Conservation (phyloP, 352 stramenopile genomes). For the Phytophthora melonis region DNA sequence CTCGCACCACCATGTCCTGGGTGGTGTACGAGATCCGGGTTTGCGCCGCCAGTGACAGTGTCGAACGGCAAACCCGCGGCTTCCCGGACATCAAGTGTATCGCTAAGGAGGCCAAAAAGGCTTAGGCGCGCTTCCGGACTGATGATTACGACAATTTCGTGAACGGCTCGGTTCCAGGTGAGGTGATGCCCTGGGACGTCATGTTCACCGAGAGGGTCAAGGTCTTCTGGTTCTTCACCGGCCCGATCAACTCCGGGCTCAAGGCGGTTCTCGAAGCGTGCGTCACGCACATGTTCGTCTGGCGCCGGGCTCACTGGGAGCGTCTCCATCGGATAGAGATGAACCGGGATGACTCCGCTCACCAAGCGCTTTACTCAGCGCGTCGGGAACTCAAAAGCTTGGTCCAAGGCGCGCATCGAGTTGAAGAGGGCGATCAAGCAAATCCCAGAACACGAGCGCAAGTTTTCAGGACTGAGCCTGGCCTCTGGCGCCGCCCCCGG, state of each 20-base stretch:
- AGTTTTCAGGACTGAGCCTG: neutral
- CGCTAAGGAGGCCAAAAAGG: neutral
- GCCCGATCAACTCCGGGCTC: neutral
- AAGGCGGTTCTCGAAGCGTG: neutral
- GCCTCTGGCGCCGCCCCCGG: neutral
- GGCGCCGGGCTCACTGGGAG: neutral
- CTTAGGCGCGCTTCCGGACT: neutral
- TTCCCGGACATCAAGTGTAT: slow-evolving; percentile 3
- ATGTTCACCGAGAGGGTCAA: neutral
- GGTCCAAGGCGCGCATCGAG: neutral
- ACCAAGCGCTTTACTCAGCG: neutral
- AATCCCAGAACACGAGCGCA: neutral
- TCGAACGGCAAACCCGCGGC: neutral
- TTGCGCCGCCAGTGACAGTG: neutral
- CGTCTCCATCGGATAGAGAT: neutral
- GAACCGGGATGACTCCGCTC: neutral
- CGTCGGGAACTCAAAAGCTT: neutral
- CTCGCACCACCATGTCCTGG: neutral
- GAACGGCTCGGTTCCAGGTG: neutral
- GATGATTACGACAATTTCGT: neutral
- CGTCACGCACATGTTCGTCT: neutral
- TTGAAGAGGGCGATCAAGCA: neutral
- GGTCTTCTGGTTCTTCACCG: neutral
- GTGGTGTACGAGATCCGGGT: neutral
- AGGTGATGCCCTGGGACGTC: neutral